Conservation (phyloP, 2,329 filamentous ascomycete genomes). For the Tolypocladium cylindrosporum region DNA sequence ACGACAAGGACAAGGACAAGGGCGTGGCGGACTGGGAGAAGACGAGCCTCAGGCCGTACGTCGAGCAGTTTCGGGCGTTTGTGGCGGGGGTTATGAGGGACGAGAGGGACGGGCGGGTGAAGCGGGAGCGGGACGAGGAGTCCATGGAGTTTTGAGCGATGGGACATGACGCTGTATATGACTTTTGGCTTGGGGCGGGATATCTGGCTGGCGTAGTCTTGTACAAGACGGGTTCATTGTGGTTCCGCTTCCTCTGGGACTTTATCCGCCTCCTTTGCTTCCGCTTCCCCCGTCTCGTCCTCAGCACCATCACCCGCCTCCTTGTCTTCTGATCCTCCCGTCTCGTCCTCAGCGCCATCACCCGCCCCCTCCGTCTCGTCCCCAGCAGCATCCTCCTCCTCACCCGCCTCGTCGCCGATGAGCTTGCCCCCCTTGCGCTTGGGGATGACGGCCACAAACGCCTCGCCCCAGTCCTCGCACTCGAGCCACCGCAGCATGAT, state of each 20-base stretch:
- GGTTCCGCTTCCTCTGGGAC: neutral
- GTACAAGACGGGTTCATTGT: neutral
- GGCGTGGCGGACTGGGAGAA: slow-evolving; percentile 83
- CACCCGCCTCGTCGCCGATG: slow-evolving; percentile 26
- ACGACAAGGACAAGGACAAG: slow-evolving; percentile 24
- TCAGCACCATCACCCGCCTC: slow-evolving; percentile 1
- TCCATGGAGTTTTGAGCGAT: slow-evolving; percentile 41
- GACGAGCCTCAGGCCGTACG: slow-evolving; percentile 85
- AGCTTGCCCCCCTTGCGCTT: slow-evolving; percentile 76
- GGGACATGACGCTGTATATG: neutral
- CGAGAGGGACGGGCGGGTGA: slow-evolving; percentile 45
- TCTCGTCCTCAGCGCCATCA: too few relatives aligned
- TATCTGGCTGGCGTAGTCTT: neutral
- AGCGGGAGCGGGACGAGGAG: slow-evolving; percentile 44
- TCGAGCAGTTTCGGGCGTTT: slow-evolving; percentile 80
- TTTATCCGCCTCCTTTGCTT: neutral
- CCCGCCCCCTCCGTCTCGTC: slow-evolving; percentile 2
- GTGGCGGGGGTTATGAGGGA: slow-evolving; percentile 73
- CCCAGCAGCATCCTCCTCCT: slow-evolving; percentile 10
- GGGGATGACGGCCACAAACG: slow-evolving; percentile 81
- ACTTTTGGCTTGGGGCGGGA: neutral
- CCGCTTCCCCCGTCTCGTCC: slow-evolving; percentile 2
- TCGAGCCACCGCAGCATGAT: slow-evolving; percentile 95
- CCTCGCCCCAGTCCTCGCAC: slow-evolving; percentile 79
- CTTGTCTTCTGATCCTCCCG: neutral